Evolutionary conservation across 441 rosid species (phyloP).

Genomic region (Pelargonium fulgidum): DNA sequence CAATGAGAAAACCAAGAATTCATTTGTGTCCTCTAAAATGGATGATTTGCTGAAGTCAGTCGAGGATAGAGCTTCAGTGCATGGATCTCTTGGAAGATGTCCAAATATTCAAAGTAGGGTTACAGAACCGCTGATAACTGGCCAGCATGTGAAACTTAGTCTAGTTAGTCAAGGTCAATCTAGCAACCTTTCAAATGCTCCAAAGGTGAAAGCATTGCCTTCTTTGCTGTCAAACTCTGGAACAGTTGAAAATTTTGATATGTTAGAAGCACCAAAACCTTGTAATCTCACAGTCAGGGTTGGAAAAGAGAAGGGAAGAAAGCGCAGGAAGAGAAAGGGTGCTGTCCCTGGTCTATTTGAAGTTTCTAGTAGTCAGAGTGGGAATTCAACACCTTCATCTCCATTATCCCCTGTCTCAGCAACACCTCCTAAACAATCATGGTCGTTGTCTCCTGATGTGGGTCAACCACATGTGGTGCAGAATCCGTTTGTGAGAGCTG

Average conservation of each 20-base stretch:
- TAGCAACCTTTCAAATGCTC: conserved; percentile 8
- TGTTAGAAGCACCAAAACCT: conserved; percentile 38
- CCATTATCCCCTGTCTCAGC: conserved; percentile 59
- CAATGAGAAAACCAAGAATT: conserved; percentile 26
- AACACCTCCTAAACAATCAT: conserved; percentile 25
- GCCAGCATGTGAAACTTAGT: conserved; percentile 20
- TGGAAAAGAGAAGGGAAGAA: conserved; percentile 57
- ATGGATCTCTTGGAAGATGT: conserved; percentile 23
- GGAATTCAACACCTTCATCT: conserved; percentile 86
- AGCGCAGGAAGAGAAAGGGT: conserved; percentile 74
- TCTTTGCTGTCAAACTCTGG: conserved; percentile 30
- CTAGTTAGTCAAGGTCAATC: conserved; percentile 19
- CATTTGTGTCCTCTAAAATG: conserved; percentile 35
- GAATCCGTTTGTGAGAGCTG: conserved; percentile 26
- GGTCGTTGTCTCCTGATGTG: conserved; percentile 28
- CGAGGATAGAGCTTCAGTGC: conserved; percentile 32
- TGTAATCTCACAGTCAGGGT: conserved; percentile 50
- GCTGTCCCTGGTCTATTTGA: conserved; percentile 40
- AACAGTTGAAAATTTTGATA: conserved; percentile 31
- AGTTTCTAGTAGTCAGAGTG: conserved; percentile 89
- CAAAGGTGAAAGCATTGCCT: conserved; percentile 21
- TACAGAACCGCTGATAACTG: conserved; percentile 15
- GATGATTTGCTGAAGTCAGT: conserved; percentile 36
- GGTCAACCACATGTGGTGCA: conserved; percentile 27
- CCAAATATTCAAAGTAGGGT: conserved; percentile 19